Conservation (phyloP, 306 rosid species). For the Dalbergia cochinchinensis region DNA sequence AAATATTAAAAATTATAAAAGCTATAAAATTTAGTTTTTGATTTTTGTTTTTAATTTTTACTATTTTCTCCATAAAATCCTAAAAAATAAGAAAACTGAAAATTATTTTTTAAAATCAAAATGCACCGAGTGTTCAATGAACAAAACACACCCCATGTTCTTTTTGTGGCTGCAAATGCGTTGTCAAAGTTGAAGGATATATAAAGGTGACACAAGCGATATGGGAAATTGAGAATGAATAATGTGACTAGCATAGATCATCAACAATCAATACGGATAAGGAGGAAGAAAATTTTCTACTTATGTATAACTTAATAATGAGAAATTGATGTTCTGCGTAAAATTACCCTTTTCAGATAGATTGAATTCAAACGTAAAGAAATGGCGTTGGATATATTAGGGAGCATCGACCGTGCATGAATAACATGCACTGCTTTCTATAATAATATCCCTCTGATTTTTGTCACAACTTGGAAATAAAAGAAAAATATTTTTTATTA, state of each 20-base stretch:
- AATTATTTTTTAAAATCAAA: too few relatives aligned
- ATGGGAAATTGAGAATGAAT: not conserved
- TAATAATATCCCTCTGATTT: not conserved
- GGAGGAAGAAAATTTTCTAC: not conserved
- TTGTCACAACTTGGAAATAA: not conserved
- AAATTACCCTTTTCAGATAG: not conserved
- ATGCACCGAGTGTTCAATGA: not conserved
- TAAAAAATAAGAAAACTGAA: too few relatives aligned
- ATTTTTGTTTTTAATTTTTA: too few relatives aligned
- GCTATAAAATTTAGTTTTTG: too few relatives aligned
- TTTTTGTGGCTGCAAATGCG: constrained; percentile 35
- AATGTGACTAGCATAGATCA: not conserved
- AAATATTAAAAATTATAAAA: too few relatives aligned
- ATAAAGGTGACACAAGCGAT: not conserved
- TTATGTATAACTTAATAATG: too few relatives aligned
- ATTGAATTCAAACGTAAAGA: not conserved
- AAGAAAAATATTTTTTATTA: not conserved
- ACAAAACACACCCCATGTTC: constrained; percentile 15
- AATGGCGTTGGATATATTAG: not conserved
- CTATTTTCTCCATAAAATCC: too few relatives aligned
- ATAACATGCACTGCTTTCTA: constrained; percentile 11
- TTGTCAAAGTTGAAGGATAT: not conserved
- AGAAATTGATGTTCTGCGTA: not conserved
- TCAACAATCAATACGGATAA: too few relatives aligned
- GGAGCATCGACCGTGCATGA: constrained; percentile 19